phyloP scores from a whole-genome alignment of 192 early-diverging fungal species.

The Allomyces javanicus region DNA sequence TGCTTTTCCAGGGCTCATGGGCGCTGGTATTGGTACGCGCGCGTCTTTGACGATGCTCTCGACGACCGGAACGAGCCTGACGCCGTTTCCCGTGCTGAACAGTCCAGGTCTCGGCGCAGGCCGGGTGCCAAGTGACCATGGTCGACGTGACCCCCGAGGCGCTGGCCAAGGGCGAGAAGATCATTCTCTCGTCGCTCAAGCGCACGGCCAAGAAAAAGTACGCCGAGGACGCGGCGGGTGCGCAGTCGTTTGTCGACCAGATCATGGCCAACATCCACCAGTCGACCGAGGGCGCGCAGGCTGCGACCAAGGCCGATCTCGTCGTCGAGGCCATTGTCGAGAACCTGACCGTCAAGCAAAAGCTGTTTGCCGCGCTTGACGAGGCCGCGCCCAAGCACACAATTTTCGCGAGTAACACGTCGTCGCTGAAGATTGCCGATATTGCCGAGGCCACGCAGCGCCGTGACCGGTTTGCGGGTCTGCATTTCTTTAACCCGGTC shows the following conservation, averaged over 20 bases:
- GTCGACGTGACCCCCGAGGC: conserved; percentile 56
- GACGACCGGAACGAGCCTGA: no score
- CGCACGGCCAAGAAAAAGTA: conserved; percentile 81
- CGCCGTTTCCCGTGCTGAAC: neutral
- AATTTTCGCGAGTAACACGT: conserved; percentile 85
- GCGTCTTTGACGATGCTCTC: no score
- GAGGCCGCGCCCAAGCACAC: conserved; percentile 41
- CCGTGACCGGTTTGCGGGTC: conserved; percentile 47
- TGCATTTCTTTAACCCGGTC: conserved; percentile 99
- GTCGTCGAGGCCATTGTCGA: conserved; percentile 94
- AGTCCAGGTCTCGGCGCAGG: conserved; percentile 68
- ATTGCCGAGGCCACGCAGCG: conserved; percentile 51
- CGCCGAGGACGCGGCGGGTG: conserved; percentile 38
- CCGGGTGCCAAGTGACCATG: conserved; percentile 63
- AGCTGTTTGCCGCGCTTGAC: conserved; percentile 55
- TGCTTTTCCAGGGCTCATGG: conserved; percentile 31
- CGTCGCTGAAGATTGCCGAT: conserved; percentile 61
- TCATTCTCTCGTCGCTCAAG: conserved; percentile 64
- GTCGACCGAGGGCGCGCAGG: conserved; percentile 41
- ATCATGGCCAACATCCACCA: conserved; percentile 41
- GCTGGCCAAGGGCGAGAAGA: conserved; percentile 55
- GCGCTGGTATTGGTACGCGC: conserved; percentile 40
- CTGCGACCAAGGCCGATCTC: conserved; percentile 46
- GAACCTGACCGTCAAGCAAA: conserved; percentile 72
- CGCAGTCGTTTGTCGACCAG: conserved; percentile 49